Evolutionary conservation across 345 rosid species (phyloP), one percentile per base, ranked within the genome.

Genomic region (Dipteronia sinensis): DNA sequence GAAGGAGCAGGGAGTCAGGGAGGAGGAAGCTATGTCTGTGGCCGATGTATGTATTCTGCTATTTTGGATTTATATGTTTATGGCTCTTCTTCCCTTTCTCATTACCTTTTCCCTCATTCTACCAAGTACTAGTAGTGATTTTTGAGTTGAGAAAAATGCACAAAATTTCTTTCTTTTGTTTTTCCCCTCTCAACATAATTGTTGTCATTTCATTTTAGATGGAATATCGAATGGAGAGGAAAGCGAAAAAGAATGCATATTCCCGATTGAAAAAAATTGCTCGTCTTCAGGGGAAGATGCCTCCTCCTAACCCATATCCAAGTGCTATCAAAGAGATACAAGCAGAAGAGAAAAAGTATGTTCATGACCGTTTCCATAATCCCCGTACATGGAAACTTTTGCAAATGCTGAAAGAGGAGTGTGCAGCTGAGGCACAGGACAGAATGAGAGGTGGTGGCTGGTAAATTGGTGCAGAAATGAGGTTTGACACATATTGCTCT

Each of bases 291-390:
- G 95, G 94, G 27, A 96, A 89, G 83, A 80, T 25, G 31, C 97
- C 93, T 27, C 98, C 97, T 47, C 97, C 97, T 29, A 90, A 89
- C 82, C 97, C 97, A 6, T 92, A 86, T 82, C 87, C 89, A 27
- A 91, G 92, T 81, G 79, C 90, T 23, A 78, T 88, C n/a, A 90
- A 85, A 75, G 97, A 87, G 81, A 83, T 83, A 62, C 95, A 90
- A 87, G 87, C 81, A 2, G 87, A 80, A 78, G 89, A 83, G 83
- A 91, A 74, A 77, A 87, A 80, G 84, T 77, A 83, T 19, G 87
- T 87, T 8, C 86, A 64, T 8, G 91, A 83, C 38, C 88, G 91
- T 44, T 90, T 85, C 87, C 59, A 15, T 66, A 73, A 89, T 78
- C 94, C 94, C 16, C 82, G 80, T 6, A 82, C 84, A n/a, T 82